Percentiles rank a stretch among this genome's conserved stretches.
Evolutionary conservation across 2,329 filamentous ascomycete species (phyloP).

Genomic region (Aureobasidium melanogenum): DNA sequence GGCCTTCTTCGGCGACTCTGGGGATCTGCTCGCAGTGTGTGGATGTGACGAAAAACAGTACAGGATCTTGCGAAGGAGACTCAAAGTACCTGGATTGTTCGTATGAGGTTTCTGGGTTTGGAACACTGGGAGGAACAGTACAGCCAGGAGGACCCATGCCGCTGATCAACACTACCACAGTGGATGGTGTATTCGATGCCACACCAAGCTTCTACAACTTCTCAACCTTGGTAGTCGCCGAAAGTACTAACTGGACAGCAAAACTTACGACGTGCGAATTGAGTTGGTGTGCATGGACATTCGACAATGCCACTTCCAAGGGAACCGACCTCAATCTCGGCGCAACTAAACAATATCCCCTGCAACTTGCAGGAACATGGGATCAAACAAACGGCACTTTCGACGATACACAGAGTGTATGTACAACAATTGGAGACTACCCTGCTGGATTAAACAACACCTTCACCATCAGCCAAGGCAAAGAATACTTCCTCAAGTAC

Average conservation of each 20-base stretch:
- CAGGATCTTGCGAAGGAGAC: not conserved
- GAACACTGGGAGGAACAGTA: not conserved
- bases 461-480: constrained; percentile 8
- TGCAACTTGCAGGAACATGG: not conserved
- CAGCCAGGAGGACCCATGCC: constrained; percentile 7
- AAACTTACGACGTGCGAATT: not conserved
- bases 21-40: not conserved
- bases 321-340: not conserved
- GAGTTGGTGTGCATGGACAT: constrained; percentile 1
- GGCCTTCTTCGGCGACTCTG: not conserved
- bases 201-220: constrained; percentile 9
- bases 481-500: constrained; percentile 9
- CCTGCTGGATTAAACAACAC: not conserved
- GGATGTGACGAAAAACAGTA: not conserved
- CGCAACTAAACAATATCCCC: not conserved
- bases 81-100: not conserved
- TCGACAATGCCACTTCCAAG: not conserved
- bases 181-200: constrained; percentile 1
- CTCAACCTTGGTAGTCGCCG: not conserved
- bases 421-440: not conserved
- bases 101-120: not conserved
- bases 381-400: not conserved
- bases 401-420: not conserved
- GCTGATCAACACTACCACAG: not conserved
- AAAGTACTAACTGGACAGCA: constrained; percentile 1